Evolutionary conservation across 306 rosid genomes (phyloP).

Genomic region (Potentilla sterilis): DNA sequence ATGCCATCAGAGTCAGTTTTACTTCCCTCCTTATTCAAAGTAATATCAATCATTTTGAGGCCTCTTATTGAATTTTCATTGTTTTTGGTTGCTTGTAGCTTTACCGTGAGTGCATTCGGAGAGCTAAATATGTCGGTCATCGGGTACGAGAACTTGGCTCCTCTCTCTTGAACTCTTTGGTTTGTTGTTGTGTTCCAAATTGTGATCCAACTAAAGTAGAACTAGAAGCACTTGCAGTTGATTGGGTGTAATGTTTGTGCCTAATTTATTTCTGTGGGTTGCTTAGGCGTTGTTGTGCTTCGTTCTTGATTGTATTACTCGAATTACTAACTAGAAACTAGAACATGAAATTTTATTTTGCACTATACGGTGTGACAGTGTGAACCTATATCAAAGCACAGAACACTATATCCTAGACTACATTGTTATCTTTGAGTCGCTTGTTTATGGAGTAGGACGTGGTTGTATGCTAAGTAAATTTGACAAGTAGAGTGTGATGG

Average conservation of each 20-base stretch:
- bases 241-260: not conserved
- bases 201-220: not conserved
- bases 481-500: not conserved
- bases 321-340: not conserved
- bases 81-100: slow-evolving; percentile 42
- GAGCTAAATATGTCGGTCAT: slow-evolving; percentile 85
- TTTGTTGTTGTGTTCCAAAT: not conserved
- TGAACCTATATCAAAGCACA: not conserved
- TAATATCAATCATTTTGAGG: not conserved
- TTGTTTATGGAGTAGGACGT: not conserved
- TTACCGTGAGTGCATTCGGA: slow-evolving; percentile 87
- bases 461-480: not conserved
- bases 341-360: not conserved
- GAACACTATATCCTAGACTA: not conserved
- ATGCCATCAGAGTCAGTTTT: slow-evolving; percentile 65
- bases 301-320: not conserved
- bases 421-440: not conserved
- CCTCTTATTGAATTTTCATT: not conserved
- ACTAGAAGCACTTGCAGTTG: not conserved
- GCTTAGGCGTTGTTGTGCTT: not conserved
- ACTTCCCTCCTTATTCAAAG: not conserved
- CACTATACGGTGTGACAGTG: not conserved
- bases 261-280: not conserved
- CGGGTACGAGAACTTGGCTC: slow-evolving; percentile 42
- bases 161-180: not conserved